These are phyloP conservation scores for Monilinia aucupariae DNA, from an alignment of 2,329 filamentous ascomycete species.

Conservation along the genomic window DNA sequence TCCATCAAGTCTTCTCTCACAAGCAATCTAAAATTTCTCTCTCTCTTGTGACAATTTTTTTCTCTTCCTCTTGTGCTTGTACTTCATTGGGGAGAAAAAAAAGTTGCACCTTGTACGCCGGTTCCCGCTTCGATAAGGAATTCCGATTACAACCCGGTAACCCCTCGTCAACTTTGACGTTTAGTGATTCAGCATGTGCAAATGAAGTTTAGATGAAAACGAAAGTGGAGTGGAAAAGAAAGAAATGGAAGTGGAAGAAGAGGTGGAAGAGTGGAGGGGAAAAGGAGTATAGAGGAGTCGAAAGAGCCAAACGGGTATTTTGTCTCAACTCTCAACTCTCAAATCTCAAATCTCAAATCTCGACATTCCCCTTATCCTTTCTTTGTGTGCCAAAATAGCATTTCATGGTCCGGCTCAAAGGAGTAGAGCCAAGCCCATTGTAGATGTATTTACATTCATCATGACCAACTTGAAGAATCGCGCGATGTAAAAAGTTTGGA, in stretches of 20 bases:
- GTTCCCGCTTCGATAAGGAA: slow-evolving; percentile 31
- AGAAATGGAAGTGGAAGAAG: not conserved
- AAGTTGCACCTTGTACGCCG: slow-evolving; percentile 19
- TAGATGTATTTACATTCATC: not conserved
- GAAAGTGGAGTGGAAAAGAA: slow-evolving; percentile 6
- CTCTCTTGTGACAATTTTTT: slow-evolving; percentile 3
- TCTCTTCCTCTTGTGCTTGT: slow-evolving; percentile 1
- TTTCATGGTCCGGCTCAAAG: not conserved
- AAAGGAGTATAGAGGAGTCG: not conserved
- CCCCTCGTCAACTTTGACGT: slow-evolving; percentile 32
- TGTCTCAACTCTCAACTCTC: too few relatives aligned
- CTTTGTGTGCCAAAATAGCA: not conserved
- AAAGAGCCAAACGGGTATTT: not conserved
- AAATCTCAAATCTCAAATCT: too few relatives aligned
- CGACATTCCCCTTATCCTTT: not conserved
- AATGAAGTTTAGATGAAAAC: slow-evolving; percentile 12
- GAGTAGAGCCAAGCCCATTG: not conserved
- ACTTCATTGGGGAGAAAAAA: slow-evolving; percentile 14
- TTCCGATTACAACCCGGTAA: slow-evolving; percentile 22
- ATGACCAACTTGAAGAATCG: slow-evolving; percentile 14
- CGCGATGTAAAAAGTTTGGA: slow-evolving; percentile 7
- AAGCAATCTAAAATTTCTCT: not conserved
- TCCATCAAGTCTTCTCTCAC: not conserved
- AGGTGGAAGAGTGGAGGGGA: not conserved
- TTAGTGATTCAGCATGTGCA: slow-evolving; percentile 15